Percentiles rank a stretch among this genome's conserved stretches.
Conservation (phyloP, 768 basidiomycete species). For the Panellus pusillus region DNA sequence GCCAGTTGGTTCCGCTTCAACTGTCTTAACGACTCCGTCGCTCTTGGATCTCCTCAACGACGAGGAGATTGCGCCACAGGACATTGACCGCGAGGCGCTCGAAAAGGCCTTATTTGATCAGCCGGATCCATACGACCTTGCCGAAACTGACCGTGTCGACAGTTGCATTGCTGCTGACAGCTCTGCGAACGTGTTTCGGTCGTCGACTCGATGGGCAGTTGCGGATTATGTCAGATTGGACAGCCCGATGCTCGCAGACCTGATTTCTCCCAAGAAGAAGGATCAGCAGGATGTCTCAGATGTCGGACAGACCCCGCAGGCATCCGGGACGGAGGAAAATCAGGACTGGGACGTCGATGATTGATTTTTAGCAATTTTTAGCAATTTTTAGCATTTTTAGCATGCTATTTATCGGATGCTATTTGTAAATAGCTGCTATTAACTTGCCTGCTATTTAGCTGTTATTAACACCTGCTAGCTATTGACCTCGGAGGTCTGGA, state of each 20-base stretch:
- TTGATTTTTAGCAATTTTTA: not conserved
- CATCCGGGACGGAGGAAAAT: no score
- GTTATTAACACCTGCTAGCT: not conserved
- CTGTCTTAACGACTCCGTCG: no score
- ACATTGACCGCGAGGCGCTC: no score
- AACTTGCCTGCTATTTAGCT: not conserved
- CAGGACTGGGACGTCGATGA: conserved; percentile 7
- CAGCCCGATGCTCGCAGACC: not conserved
- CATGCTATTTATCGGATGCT: conserved; percentile 4
- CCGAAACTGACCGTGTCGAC: no score
- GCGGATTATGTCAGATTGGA: not conserved
- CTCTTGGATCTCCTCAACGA: no score
- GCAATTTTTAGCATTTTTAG: conserved; percentile 1
- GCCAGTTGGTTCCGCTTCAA: no score
- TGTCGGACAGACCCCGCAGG: no score
- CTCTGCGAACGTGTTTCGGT: no score
- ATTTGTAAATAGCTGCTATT: not conserved
- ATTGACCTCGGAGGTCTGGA: not conserved
- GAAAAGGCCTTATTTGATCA: no score
- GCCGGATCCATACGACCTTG: no score
- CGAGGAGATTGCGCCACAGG: no score
- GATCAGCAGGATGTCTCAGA: not conserved
- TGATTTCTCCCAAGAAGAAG: not conserved
- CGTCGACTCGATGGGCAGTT: not conserved
- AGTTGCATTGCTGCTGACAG: no score